Evolutionary conservation across 768 basidiomycete species (phyloP), one percentile per base, ranked within the genome.

Genomic region (Auricularia sp.): DNA sequence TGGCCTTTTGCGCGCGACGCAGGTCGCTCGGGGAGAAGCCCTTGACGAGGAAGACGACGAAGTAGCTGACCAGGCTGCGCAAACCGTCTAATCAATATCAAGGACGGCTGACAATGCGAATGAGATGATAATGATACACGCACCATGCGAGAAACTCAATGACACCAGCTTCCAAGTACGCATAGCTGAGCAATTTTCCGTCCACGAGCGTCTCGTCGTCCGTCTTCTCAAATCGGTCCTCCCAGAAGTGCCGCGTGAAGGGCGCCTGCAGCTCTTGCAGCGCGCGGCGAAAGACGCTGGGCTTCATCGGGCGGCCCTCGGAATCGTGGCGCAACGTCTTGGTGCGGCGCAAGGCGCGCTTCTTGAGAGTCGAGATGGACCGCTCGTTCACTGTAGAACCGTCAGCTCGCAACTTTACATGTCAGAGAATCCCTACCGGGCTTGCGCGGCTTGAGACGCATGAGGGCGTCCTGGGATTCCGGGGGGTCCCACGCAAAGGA

Each of bases 401-500:
- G 14, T 61, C n/a, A 44, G 39, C 3, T 44, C 39, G 12, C 12
- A 14, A 42, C 8, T 14, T 16, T 21, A 10, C 18, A 33, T 3
- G 12, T 29, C 35, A 16, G n/a, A 7, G 34, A 4, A 23, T n/a
- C 64, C 75, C 23, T 60, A 83, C 84, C 84, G 66, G 87, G 86
- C 72, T 86, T 87, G 29, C 87, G 82, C 12, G 87, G 87, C 33
- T 72, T 75, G 78, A 87, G 76, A 29, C 85, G 81, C 87, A 88
- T 88, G 42, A 88, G 72, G 34, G 85, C 85, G 68, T 87, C 86
- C 36, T 72, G 68, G 0, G 84, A 84, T 72, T 88, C 86, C 0
- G 87, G 84, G 66, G 83, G 77, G 71, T 88, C 87, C 87, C 87
- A 88, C 0, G 87, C 87, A 65, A 88, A 88, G 1, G 86, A 85